Evolutionary conservation across 2,329 filamentous ascomycete genomes (phyloP), one percentile per base, ranked within the genome.

Genomic region (Catunica adiposa): DNA sequence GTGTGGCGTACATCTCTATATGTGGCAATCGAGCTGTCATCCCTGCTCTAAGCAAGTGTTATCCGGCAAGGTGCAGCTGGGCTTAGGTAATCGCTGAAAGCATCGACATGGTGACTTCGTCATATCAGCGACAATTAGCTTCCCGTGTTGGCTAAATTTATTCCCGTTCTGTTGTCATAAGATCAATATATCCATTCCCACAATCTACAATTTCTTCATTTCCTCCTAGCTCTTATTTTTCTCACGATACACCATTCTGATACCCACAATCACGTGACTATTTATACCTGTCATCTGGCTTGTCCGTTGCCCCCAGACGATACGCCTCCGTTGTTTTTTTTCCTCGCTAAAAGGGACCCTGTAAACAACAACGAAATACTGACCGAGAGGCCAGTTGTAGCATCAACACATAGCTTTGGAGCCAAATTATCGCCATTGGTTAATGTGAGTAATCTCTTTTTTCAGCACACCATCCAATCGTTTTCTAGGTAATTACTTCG

Each of bases 331-430:
- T 31, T 50, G 20, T 48, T 50, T 47, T 34, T 47, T 37, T 47
- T 47, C 26, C 46, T 55, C 44, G 42, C 53, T 48, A 26, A 53
- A 4, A 11, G 1, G 20, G 34, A 9, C 31, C 44, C 51, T 53
- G 51, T 53, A 53, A 53, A 53, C 51, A 53, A 53, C 31, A 52
- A 3, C 26, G 22, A 37, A 17, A n/a, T 20, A 14, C 8, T 25
- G 40, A 17, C 15, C 40, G 20, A 44, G 40, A 17, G 15, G 40
- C 15, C 44, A 25, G 38, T 20, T 42, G 38, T 48, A 14, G 22
- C 23, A 8, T 25, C 44, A 25, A 23, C 44, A 42, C 37, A 25
- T n/a, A 31, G 29, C 29, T 34, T 34, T 11, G 29, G 29, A 5
- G 11, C 29, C 5, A 34, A 11, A 34, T 5, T 34, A 34, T 34